Evolutionary conservation across 2,329 filamentous ascomycete species (phyloP).

Genomic region (Colletotrichum echinochloae): DNA sequence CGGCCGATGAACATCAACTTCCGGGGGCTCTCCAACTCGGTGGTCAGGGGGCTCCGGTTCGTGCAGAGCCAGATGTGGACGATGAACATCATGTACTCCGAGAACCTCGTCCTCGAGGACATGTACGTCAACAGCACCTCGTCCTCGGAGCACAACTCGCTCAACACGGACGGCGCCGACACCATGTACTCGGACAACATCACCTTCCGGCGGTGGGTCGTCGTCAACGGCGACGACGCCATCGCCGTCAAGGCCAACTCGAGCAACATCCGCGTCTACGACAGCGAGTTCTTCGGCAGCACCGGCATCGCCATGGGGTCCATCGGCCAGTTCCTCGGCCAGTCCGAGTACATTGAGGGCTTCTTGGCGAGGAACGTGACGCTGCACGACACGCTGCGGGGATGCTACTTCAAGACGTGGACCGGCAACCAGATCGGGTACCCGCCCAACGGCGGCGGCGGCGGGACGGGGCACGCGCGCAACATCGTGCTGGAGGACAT

Average conservation of each 20-base stretch:
- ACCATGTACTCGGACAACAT: conserved; percentile 66
- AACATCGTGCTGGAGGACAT: conserved; percentile 50
- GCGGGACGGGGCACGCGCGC: conserved; percentile 59
- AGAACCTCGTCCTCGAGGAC: conserved; percentile 59
- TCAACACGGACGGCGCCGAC: conserved; percentile 60
- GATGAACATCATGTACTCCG: conserved; percentile 63
- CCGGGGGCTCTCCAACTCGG: conserved; percentile 58
- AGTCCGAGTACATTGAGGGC: conserved; percentile 62
- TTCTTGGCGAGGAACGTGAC: conserved; percentile 61
- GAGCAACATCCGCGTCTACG: conserved; percentile 63
- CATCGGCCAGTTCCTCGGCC: conserved; percentile 65
- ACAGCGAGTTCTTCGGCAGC: conserved; percentile 62
- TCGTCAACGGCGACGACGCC: conserved; percentile 65
- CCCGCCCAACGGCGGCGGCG: conserved; percentile 70
- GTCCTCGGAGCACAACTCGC: conserved; percentile 47
- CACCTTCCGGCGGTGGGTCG: conserved; percentile 61
- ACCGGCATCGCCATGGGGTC: conserved; percentile 68
- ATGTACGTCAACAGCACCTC: conserved; percentile 66
- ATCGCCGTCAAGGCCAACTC: conserved; percentile 68
- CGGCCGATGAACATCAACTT: conserved; percentile 65
- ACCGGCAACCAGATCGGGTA: conserved; percentile 62
- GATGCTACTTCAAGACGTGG: conserved; percentile 70
- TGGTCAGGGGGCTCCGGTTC: conserved; percentile 62
- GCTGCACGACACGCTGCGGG: conserved; percentile 59
- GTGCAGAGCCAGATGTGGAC: conserved; percentile 72